phyloP scores from a whole-genome alignment of 345 rosid genomes.

The Rubroshorea leprosula region DNA sequence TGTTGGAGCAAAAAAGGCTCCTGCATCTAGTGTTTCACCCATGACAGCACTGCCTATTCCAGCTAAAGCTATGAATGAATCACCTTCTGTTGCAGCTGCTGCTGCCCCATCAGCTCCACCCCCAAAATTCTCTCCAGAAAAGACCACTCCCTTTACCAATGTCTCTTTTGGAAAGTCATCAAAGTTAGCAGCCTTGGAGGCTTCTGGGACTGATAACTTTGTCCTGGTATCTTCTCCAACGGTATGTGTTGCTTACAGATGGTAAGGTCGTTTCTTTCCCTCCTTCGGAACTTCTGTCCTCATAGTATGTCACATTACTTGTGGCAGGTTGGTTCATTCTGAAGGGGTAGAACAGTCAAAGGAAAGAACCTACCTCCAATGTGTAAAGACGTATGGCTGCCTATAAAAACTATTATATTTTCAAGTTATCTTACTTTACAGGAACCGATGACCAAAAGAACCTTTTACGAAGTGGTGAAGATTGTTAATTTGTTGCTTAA shows the following conservation, averaged over 20 bases:
- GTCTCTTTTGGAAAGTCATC: slow-evolving; percentile 55
- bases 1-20: slow-evolving; percentile 44
- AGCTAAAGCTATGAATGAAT: slow-evolving; percentile 58
- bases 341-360: slow-evolving; percentile 65
- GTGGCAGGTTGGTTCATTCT: slow-evolving; percentile 71
- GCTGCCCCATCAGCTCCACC: slow-evolving; percentile 30
- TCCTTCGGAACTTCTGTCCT: slow-evolving; percentile 5
- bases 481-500: neutral
- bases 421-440: neutral
- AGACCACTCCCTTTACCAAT: slow-evolving; percentile 55
- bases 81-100: slow-evolving; percentile 31
- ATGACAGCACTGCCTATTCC: slow-evolving; percentile 78
- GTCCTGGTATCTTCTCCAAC: slow-evolving; percentile 69
- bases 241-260: slow-evolving; percentile 33
- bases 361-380: slow-evolving; percentile 68
- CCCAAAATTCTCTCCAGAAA: slow-evolving; percentile 48
- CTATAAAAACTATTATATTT: neutral
- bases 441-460: too few relatives aligned
- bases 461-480: neutral
- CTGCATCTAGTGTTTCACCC: slow-evolving; percentile 56
- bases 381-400: slow-evolving; percentile 61
- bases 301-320: neutral
- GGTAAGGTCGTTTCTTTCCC: slow-evolving; percentile 1
- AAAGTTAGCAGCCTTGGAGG: slow-evolving; percentile 75
- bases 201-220: slow-evolving; percentile 61